Conservation (phyloP, 31 red algal genomes). For the Porphyra umbilicalis region DNA sequence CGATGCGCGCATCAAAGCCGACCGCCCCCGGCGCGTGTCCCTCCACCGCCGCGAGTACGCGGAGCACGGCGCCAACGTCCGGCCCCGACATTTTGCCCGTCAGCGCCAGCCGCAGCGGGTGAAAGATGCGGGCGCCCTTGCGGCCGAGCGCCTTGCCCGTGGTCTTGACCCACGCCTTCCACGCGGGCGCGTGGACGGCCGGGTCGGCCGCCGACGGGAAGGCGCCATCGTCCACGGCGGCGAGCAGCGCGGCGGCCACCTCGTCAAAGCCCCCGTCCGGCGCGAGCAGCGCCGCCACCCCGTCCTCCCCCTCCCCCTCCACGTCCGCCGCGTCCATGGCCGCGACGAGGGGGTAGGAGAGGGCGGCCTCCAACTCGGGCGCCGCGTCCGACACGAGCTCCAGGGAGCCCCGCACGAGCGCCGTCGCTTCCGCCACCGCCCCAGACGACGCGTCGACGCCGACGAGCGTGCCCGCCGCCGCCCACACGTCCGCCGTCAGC, state of each 20-base stretch:
- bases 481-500: slow-evolving; percentile 41
- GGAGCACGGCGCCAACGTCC: slow-evolving; percentile 83
- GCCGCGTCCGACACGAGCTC: slow-evolving; percentile 73
- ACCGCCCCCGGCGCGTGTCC: not conserved
- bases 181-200: slow-evolving; percentile 40
- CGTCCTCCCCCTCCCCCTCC: slow-evolving; percentile 44
- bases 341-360: slow-evolving; percentile 73
- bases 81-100: slow-evolving; percentile 98
- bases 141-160: slow-evolving; percentile 52
- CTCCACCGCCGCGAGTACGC: slow-evolving; percentile 56
- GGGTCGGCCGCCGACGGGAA: slow-evolving; percentile 29
- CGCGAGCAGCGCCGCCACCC: slow-evolving; percentile 49
- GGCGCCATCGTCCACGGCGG: slow-evolving; percentile 38
- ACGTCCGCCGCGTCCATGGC: slow-evolving; percentile 3
- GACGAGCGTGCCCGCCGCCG: slow-evolving; percentile 18
- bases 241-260: slow-evolving; percentile 37
- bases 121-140: slow-evolving; percentile 93
- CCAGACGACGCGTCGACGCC: slow-evolving; percentile 14
- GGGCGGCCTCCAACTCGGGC: slow-evolving; percentile 25
- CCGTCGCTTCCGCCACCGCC: slow-evolving; percentile 22
- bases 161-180: slow-evolving; percentile 91
- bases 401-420: slow-evolving; percentile 57
- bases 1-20: not conserved
- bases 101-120: slow-evolving; percentile 83
- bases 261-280: slow-evolving; percentile 80